phyloP scores from a whole-genome alignment of 352 stramenopile species.

The Thraustotheca clavata region DNA sequence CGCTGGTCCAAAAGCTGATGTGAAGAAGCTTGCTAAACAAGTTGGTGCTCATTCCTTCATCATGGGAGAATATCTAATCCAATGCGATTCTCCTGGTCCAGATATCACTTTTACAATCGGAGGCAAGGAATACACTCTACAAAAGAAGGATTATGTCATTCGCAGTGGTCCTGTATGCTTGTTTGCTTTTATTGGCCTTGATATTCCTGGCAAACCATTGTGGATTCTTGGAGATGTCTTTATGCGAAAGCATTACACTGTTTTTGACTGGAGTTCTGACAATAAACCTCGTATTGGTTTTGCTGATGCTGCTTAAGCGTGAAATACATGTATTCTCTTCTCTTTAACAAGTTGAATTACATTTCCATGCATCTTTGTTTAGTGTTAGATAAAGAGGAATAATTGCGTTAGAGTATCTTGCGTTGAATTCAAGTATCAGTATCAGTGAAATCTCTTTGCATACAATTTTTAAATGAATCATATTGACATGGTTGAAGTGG shows the following conservation, averaged over 20 bases:
- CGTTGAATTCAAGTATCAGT: no score
- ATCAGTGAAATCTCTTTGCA: no score
- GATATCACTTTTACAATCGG: slow-evolving; percentile 91
- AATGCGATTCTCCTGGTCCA: slow-evolving; percentile 82
- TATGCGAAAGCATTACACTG: slow-evolving; percentile 93
- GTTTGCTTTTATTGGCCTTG: slow-evolving; percentile 94
- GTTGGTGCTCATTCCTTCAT: slow-evolving; percentile 89
- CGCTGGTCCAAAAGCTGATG: slow-evolving; percentile 83
- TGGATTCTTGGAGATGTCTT: slow-evolving; percentile 93
- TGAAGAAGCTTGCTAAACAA: slow-evolving; percentile 74
- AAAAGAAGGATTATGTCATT: slow-evolving; percentile 91
- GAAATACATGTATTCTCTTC: no score
- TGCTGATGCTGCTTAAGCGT: slow-evolving; percentile 49
- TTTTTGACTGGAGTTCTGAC: slow-evolving; percentile 87
- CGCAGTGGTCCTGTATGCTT: slow-evolving; percentile 87
- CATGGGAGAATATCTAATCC: slow-evolving; percentile 93
- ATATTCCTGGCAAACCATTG: slow-evolving; percentile 78
- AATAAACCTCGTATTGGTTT: slow-evolving; percentile 80
- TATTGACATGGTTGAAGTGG: slow-evolving; percentile 5
- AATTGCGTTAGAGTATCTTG: no score
- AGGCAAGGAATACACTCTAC: slow-evolving; percentile 87
- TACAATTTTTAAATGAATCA: no score
- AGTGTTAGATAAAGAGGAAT: no score
- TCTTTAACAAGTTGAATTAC: no score
- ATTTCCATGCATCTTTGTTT: no score